phyloP scores from a whole-genome alignment of 1,139 yeast species.

The Geotrichum histeridarum region DNA sequence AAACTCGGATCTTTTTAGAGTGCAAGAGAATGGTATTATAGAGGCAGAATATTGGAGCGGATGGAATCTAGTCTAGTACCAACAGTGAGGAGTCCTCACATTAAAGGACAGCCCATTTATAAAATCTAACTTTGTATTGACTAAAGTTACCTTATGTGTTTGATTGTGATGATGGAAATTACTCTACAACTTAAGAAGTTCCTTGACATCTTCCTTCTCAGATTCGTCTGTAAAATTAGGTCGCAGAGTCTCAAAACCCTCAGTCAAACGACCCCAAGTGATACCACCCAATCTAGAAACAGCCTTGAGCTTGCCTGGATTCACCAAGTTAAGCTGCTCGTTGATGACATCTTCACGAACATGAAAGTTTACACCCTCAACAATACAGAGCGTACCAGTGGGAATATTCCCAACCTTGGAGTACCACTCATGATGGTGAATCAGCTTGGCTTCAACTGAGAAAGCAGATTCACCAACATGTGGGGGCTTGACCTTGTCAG shows the following conservation, averaged over 20 bases:
- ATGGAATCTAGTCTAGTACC: too few species aligned
- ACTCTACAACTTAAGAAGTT: constrained; percentile 4
- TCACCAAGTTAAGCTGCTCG: constrained; percentile 41
- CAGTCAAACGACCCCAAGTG: constrained; percentile 44
- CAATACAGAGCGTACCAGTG: constrained; percentile 44
- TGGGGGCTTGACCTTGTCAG: constrained; percentile 47
- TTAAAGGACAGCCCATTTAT: too few species aligned
- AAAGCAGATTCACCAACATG: constrained; percentile 61
- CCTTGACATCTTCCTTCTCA: constrained; percentile 20
- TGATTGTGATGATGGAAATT: too few species aligned
- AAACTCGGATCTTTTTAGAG: too few species aligned
- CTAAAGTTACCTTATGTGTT: too few species aligned
- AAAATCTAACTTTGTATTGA: too few species aligned
- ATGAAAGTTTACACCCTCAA: constrained; percentile 57
- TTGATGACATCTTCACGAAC: constrained; percentile 52
- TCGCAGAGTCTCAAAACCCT: constrained; percentile 45
- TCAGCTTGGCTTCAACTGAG: constrained; percentile 51
- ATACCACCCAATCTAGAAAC: constrained; percentile 55
- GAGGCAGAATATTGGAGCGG: too few species aligned
- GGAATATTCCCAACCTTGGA: constrained; percentile 41
- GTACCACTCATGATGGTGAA: constrained; percentile 45
- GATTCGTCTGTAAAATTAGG: constrained; percentile 38
- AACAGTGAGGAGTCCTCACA: too few species aligned
- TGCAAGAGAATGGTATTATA: too few species aligned
- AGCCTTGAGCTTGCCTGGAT: constrained; percentile 49